Percentiles rank a stretch among this genome's conserved stretches.
These are phyloP conservation scores for Delphinella strobiligena DNA, from an alignment of 2,329 filamentous ascomycete genomes.

Conservation along the genomic window DNA sequence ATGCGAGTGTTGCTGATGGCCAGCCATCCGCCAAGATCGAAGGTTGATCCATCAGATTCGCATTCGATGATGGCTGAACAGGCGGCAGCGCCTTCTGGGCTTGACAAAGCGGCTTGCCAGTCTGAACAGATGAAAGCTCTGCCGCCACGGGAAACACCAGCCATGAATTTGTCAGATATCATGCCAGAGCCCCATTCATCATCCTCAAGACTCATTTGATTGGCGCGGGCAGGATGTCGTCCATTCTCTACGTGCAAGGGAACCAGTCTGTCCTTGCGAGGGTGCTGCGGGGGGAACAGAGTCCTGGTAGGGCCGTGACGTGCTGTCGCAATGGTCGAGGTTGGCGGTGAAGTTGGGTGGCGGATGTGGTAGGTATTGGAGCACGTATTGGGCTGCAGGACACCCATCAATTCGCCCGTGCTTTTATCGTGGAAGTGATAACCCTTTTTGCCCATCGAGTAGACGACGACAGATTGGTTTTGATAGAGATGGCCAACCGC, in stretches of 20 bases:
- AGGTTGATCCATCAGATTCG: constrained; percentile 26
- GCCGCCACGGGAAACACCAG: constrained; percentile 31
- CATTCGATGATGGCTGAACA: constrained; percentile 29
- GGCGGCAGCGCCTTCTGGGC: constrained; percentile 15
- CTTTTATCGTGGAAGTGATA: constrained; percentile 32
- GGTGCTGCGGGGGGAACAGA: constrained; percentile 13
- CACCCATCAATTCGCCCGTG: constrained; percentile 26
- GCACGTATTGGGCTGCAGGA: constrained; percentile 24
- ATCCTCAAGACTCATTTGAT: constrained; percentile 16
- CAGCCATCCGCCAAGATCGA: constrained; percentile 37
- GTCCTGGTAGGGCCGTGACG: constrained; percentile 4
- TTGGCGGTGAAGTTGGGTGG: constrained; percentile 13
- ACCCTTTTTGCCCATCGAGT: constrained; percentile 30
- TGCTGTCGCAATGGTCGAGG: constrained; percentile 13
- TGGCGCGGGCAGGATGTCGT: constrained; percentile 7
- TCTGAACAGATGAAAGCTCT: constrained; percentile 32
- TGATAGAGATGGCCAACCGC: constrained; percentile 36
- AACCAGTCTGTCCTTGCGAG: constrained; percentile 11
- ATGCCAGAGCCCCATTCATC: constrained; percentile 39
- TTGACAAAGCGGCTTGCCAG: constrained; percentile 27
- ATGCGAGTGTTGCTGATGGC: constrained; percentile 29
- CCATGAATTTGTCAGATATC: constrained; percentile 29
- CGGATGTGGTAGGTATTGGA: constrained; percentile 24
- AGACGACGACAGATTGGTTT: constrained; percentile 28
- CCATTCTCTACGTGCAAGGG: constrained; percentile 13